A percentile compares a stretch with the other conserved stretches of the same genome.
These are phyloP conservation scores for Ganoderma lingzhi DNA, from an alignment of 1,284 basidiomycete species.

Conservation along the genomic window DNA sequence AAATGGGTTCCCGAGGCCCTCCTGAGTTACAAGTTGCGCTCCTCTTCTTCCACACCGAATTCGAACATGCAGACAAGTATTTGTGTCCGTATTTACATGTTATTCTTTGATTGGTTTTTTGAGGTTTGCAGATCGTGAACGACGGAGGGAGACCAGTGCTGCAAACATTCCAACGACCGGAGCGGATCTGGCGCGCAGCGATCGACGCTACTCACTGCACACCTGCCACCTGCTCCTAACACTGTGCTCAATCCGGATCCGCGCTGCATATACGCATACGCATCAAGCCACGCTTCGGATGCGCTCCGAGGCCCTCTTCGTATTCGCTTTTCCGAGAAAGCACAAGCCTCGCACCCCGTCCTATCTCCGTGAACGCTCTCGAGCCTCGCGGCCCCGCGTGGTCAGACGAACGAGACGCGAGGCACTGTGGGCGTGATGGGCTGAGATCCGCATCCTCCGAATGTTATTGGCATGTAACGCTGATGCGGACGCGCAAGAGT, in stretches of 20 bases:
- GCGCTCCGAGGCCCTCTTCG: too few species aligned
- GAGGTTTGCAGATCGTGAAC: neutral
- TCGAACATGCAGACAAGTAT: neutral
- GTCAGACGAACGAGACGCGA: too few species aligned
- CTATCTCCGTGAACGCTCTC: neutral
- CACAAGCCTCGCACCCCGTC: neutral
- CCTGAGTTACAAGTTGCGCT: neutral
- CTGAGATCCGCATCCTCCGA: neutral
- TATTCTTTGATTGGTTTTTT: neutral
- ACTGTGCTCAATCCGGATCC: too few species aligned
- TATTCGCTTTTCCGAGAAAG: neutral
- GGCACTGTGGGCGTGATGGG: neutral
- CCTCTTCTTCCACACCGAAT: neutral
- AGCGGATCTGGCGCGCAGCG: too few species aligned
- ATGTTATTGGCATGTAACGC: neutral
- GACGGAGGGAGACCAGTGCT: too few species aligned
- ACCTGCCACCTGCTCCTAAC: too few species aligned
- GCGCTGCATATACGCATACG: too few species aligned
- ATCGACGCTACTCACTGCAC: too few species aligned
- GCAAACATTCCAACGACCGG: too few species aligned
- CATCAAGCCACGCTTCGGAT: too few species aligned
- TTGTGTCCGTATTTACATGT: neutral
- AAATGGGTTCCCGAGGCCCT: neutral
- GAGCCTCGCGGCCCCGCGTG: too few species aligned
- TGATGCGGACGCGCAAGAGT: neutral